Base-by-base conservation (phyloP, 495 filamentous ascomycete genomes). In the Penicillium maclennaniae region DNA sequence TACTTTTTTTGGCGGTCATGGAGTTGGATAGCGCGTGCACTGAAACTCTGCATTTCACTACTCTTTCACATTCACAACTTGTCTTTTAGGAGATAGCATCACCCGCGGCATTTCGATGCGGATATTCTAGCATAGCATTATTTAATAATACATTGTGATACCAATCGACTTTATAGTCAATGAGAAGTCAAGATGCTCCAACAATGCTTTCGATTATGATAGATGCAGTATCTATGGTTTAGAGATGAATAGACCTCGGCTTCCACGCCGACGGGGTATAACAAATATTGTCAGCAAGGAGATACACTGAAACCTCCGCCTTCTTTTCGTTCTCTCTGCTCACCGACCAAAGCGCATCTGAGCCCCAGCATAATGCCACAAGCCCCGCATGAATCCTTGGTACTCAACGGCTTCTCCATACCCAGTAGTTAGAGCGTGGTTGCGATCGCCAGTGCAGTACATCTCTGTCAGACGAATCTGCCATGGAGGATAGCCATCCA, bases 401-500 rank as follows among this genome's bases (percentile, higher is more conserved):
- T 98, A 98, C 47, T 88, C 91, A 15, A 97, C 92, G 0, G 83
- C 84, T 54, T 71, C 72, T 12, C 68, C 66, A 52, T 61, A 66
- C 1, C 69, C 73, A 15, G 2, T 23, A 23, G 54, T 64, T 26
- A 69, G 45, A 15, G 62, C 64, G 45, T 71, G 71, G 43, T 56
- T 72, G 31, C 67, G 77, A 41, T 73, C 72, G 5, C 77, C 76
- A 7, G 77, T 78, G 52, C 77, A 79, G 48, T 88, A 96, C 53
- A 98, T 97, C 78, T 98, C 93, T 1, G 92, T 97, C 55, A 98
- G 71, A 34, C 93, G 79, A 43, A 97, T 78, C 69, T 96, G 93
- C 93, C 93, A 98, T 2, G 93, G 93, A 23, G 93, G 93, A 69
- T 97, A 98, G 7, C 92, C 92, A 47, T 89, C 86, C 42, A 98